Conservation (phyloP, 2,329 filamentous ascomycete species). For the Nannizzia gypsea region DNA sequence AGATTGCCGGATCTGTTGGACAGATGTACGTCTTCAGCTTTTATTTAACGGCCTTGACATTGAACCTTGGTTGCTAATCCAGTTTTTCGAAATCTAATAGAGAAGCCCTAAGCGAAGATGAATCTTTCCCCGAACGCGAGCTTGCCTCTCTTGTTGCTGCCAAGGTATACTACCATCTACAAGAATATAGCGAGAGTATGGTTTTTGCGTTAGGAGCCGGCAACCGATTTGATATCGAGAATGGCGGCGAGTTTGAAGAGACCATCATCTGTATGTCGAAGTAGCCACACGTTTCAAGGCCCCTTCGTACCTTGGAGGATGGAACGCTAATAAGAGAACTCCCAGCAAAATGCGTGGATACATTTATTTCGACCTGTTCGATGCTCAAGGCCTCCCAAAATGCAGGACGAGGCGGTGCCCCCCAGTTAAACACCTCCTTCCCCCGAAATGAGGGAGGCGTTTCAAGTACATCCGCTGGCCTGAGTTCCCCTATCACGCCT, state of each 20-base stretch:
- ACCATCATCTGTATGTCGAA: conserved; percentile 68
- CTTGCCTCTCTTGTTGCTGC: conserved; percentile 88
- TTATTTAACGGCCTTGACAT: neutral
- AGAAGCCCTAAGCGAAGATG: conserved; percentile 95
- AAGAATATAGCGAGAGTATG: conserved; percentile 99
- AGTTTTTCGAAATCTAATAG: conserved; percentile 37
- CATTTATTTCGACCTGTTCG: conserved; percentile 75
- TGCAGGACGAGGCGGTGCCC: conserved; percentile 41
- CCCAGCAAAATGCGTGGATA: conserved; percentile 82
- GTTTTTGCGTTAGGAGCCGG: conserved; percentile 90
- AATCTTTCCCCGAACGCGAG: conserved; percentile 83
- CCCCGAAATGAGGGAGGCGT: conserved; percentile 53
- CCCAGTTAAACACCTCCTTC: conserved; percentile 69
- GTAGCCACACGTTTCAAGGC: neutral
- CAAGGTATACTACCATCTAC: conserved; percentile 97
- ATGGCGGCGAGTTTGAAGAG: conserved; percentile 90
- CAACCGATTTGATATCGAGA: conserved; percentile 85
- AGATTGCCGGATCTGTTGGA: conserved; percentile 82
- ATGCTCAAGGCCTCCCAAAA: conserved; percentile 43
- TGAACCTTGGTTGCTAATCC: neutral
- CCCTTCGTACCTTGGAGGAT: neutral
- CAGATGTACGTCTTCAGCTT: conserved; percentile 61
- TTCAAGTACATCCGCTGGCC: conserved; percentile 50
- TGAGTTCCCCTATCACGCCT: conserved; percentile 81
- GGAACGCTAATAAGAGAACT: neutral